Evolutionary conservation across 2,329 filamentous ascomycete species (phyloP), one percentile per base, ranked within the genome.

Genomic region (Penicillium vulpinum): DNA sequence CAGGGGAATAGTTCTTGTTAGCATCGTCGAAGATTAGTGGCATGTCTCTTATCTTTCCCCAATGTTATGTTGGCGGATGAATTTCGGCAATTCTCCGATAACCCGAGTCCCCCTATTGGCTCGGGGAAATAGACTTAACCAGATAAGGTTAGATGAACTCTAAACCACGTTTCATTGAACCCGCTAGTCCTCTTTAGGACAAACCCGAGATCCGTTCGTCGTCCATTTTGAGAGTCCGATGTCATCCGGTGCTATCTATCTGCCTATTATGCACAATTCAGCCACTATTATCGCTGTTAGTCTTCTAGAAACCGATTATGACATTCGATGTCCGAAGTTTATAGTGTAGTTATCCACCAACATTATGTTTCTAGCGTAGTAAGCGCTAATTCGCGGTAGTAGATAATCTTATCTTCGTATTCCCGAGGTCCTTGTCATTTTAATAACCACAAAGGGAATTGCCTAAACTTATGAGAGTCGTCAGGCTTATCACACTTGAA

Each of bases 351-450:
- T 28, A n/a, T 43, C 13, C n/a, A 10, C 24, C n/a, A 16, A 18
- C 16, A 28, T 28, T 80, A 15, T 36, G 36, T 38, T 24, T 13
- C 16, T n/a, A 38, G 22, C 22, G 22, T 38, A 24, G 16, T 35
- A 10, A 6, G 21, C 18, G 2, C 29, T 36, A 47, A 21, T 5
- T 38, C 10, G 33, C 2, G 2, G 29, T 28, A 11, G 40, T 13
- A 45, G 43, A 45, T 45, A 31, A 28, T 21, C 13, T 45, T 31
- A 31, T 45, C n/a, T 28, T 31, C n/a, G 11, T 31, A 5, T 21
- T 45, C 9, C n/a, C n/a, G n/a, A n/a, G n/a, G n/a, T n/a, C n/a
- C n/a, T 45, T 45, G 11, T 43, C 13, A 24, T 43, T 43, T 24
- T 43, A 24, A 43, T 28, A 43, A 26, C 11, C 13, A 26, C 15